Evolutionary conservation across 164 flowering plant species (phyloP).

Genomic region (Annona cherimola): DNA sequence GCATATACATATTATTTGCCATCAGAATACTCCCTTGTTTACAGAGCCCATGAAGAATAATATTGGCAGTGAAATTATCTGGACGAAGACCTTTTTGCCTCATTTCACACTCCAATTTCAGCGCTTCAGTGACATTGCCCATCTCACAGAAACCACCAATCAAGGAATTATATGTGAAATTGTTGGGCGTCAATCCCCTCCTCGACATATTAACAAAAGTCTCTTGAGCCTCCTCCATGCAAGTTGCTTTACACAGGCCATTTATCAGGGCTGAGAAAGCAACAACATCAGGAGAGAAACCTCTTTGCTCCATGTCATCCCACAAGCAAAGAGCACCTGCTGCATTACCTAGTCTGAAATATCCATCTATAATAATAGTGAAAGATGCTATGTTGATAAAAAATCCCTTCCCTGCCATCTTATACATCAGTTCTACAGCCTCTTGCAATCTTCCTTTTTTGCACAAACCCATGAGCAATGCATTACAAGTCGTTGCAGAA

Average conservation of each 20-base stretch:
- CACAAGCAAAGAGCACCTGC: constrained; percentile 57
- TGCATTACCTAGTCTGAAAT: constrained; percentile 50
- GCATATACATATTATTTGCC: constrained; percentile 48
- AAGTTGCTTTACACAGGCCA: constrained; percentile 68
- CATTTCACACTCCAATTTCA: constrained; percentile 69
- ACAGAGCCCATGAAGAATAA: constrained; percentile 73
- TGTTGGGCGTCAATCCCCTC: constrained; percentile 72
- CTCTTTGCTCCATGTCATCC: constrained; percentile 57
- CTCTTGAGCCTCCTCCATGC: constrained; percentile 58
- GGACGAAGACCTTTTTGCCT: constrained; percentile 70
- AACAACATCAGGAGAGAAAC: constrained; percentile 68
- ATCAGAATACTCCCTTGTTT: constrained; percentile 59
- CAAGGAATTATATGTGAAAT: constrained; percentile 77
- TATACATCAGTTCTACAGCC: constrained; percentile 48
- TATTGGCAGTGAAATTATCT: constrained; percentile 63
- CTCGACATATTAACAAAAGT: constrained; percentile 53
- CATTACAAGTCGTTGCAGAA: constrained; percentile 67
- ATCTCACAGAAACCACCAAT: constrained; percentile 60
- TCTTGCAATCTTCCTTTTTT: constrained; percentile 54
- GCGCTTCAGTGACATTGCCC: constrained; percentile 55
- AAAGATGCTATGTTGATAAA: constrained; percentile 56
- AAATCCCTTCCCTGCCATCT: constrained; percentile 61
- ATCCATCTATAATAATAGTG: constrained; percentile 73
- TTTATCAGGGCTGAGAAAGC: constrained; percentile 76
- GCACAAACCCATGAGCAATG: constrained; percentile 65